Percentiles rank a stretch among this genome's conserved stretches.
Evolutionary conservation across 805 yeast genomes (phyloP).

Genomic region (Sugiyamaella boreocaroliniensis): DNA sequence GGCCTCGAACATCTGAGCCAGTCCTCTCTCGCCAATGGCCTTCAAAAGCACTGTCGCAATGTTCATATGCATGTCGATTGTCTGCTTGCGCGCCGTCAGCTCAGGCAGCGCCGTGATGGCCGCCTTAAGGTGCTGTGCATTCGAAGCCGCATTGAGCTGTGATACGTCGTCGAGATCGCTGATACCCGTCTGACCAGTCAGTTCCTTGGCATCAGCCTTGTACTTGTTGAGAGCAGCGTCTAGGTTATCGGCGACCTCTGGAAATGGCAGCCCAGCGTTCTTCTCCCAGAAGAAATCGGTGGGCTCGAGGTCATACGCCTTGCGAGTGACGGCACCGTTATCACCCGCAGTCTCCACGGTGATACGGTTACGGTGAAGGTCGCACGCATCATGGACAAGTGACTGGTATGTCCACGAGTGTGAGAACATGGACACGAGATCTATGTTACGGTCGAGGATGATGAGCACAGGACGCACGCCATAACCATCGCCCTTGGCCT

Average conservation of each 20-base stretch:
- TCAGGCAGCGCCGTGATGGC: slow-evolving; percentile 93
- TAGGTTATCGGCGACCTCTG: slow-evolving; percentile 97
- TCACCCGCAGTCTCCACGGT: slow-evolving; percentile 32
- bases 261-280: slow-evolving; percentile 86
- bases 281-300: slow-evolving; percentile 86
- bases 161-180: slow-evolving; percentile 70
- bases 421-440: slow-evolving; percentile 86
- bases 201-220: slow-evolving; percentile 79
- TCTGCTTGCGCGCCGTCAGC: slow-evolving; percentile 75
- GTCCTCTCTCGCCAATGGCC: slow-evolving; percentile 75
- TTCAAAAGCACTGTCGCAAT: slow-evolving; percentile 77
- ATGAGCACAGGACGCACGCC: slow-evolving; percentile 67
- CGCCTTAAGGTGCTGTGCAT: slow-evolving; percentile 39
- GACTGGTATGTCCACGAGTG: slow-evolving; percentile 99
- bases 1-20: slow-evolving; percentile 88
- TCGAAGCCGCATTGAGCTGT: slow-evolving; percentile 32
- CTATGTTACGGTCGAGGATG: slow-evolving; percentile 80
- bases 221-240: slow-evolving; percentile 75
- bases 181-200: slow-evolving; percentile 70
- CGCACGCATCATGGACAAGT: slow-evolving; percentile 87
- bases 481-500: slow-evolving; percentile 19
- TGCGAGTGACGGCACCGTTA: slow-evolving; percentile 34
- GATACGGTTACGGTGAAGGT: slow-evolving; percentile 67
- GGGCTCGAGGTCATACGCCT: slow-evolving; percentile 83
- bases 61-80: slow-evolving; percentile 95